Evolutionary conservation across 768 basidiomycete genomes (phyloP).

Genomic region (Phallus indusiatus): DNA sequence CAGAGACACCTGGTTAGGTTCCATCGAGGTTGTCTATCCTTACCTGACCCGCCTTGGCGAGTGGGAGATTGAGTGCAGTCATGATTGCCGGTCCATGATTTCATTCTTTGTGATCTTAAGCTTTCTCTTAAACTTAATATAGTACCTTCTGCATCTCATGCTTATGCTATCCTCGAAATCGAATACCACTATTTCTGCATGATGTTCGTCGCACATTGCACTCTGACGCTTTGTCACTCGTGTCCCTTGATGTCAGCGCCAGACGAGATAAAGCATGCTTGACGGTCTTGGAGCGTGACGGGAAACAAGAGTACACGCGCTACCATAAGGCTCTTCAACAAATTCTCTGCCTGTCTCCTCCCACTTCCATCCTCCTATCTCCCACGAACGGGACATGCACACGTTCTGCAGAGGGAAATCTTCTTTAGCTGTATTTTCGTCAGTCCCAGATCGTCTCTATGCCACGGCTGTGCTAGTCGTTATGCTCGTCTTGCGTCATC

Average conservation of each 20-base stretch:
- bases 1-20: not conserved
- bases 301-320: not conserved
- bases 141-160: not conserved
- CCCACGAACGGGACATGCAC: not conserved
- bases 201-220: not conserved
- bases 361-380: not conserved
- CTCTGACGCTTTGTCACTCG: slow-evolving; percentile 4
- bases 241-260: not conserved
- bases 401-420: not conserved
- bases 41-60: not conserved
- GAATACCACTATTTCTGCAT: slow-evolving; percentile 7
- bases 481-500: slow-evolving; percentile 5
- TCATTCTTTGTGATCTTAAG: not conserved
- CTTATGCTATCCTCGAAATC: slow-evolving; percentile 3
- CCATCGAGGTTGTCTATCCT: not conserved
- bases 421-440: not conserved
- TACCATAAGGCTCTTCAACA: not conserved
- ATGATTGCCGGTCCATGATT: not conserved
- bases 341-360: not conserved
- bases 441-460: slow-evolving; percentile 5
- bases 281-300: slow-evolving; percentile 5
- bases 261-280: not conserved
- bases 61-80: slow-evolving; percentile 6
- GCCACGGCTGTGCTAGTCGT: slow-evolving; percentile 3
- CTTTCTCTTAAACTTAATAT: not conserved